These are phyloP conservation scores for Aquanectria penicillioides DNA, from an alignment of 2,329 filamentous ascomycete species.

Conservation along the genomic window DNA sequence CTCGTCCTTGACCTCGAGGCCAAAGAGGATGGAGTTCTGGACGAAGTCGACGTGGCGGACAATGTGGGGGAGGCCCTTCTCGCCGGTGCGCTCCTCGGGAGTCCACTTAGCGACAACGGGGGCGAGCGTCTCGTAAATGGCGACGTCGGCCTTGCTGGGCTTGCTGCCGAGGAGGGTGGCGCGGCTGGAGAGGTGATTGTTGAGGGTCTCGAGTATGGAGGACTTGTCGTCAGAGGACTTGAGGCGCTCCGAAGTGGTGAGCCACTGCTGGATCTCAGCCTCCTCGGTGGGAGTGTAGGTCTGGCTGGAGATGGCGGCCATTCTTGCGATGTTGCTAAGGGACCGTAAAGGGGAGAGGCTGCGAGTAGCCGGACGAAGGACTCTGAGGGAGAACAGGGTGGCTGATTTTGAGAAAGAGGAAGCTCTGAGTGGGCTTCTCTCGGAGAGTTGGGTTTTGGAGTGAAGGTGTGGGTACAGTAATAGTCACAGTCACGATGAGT, in stretches of 20 bases:
- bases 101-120: conserved; percentile 83
- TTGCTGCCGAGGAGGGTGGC: conserved; percentile 91
- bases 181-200: conserved; percentile 86
- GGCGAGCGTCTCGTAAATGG: conserved; percentile 81
- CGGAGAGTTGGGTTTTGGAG: conserved; percentile 1
- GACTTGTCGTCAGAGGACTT: conserved; percentile 65
- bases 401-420: conserved; percentile 30
- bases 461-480: conserved; percentile 8
- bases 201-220: conserved; percentile 80
- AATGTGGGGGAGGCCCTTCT: conserved; percentile 89
- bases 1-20: conserved; percentile 72
- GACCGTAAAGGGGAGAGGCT: conserved; percentile 51
- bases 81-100: conserved; percentile 86
- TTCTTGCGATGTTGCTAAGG: conserved; percentile 56
- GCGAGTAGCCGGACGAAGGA: conserved; percentile 45
- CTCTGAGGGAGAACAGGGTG: conserved; percentile 56
- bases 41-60: conserved; percentile 94
- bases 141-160: conserved; percentile 87
- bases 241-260: conserved; percentile 79
- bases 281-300: conserved; percentile 83
- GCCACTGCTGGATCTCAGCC: conserved; percentile 90
- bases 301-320: conserved; percentile 72
- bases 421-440: conserved; percentile 40
- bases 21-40: conserved; percentile 84
- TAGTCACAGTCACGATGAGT: conserved; percentile 24